A percentile compares a stretch with the other conserved stretches of the same genome.
phyloP scores from a whole-genome alignment of 2,329 filamentous ascomycete genomes.

The Sporothrix globosa region DNA sequence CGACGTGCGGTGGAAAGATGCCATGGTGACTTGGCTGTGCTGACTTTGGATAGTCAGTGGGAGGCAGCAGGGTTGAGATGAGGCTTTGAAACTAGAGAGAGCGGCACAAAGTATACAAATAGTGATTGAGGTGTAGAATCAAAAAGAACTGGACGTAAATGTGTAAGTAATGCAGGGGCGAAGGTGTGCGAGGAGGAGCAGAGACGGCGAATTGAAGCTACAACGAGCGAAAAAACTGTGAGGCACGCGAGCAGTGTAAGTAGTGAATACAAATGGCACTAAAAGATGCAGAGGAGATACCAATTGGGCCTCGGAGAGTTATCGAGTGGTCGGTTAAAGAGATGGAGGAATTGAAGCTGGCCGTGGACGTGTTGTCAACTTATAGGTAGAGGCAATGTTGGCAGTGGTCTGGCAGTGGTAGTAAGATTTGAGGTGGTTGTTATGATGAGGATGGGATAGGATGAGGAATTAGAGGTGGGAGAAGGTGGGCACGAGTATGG shows the following conservation, averaged over 20 bases:
- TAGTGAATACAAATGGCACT: constrained; percentile 27
- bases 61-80: background rate
- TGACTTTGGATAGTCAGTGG: background rate
- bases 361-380: background rate
- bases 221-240: constrained; percentile 8
- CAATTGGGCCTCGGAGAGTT: constrained; percentile 11
- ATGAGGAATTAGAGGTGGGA: background rate
- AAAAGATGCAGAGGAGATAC: background rate
- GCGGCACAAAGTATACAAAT: background rate
- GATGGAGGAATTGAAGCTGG: constrained; percentile 8
- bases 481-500: background rate
- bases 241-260: constrained; percentile 34
- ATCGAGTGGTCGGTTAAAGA: background rate
- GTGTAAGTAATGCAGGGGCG: background rate
- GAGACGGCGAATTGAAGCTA: background rate
- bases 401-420: background rate
- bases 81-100: background rate
- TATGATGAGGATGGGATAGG: background rate
- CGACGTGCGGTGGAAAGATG: constrained; percentile 50
- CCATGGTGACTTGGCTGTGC: constrained; percentile 43
- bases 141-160: background rate
- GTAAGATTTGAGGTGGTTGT: background rate
- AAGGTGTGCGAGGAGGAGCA: background rate
- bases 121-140: background rate
- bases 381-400: background rate